Evolutionary conservation across 306 rosid genomes (phyloP), one percentile per base, ranked within the genome.

Genomic region (Astragalus glycyphyllos): DNA sequence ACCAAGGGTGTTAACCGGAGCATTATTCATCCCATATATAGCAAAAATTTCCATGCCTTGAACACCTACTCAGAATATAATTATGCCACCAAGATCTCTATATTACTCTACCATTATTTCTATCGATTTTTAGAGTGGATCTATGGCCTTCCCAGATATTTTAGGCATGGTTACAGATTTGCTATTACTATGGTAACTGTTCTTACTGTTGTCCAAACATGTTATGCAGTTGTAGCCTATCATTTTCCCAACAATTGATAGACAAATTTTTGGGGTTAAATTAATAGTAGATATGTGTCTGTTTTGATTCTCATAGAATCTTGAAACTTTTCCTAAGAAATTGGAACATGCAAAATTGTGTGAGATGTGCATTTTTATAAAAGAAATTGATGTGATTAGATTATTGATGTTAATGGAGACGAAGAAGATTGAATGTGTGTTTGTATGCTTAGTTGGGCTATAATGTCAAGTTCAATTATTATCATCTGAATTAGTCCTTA

Each of bases 91-190:
- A 14, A 29, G 2, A 8, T 31, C 6, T 17, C 5, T 53, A 41
- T n/a, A 38, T 4, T 41, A 4, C 0, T 14, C 0, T 38, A 29
- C 23, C 74, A 69, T 13, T n/a, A 7, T 37, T 26, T 45, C 1
- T 6, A 8, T n/a, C 38, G 23, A 46, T 0, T 12, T 45, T 26
- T 14, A 8, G 71, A 35, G 32, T 48, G 58, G 37, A 12, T 5
- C 17, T 38, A 37, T 11, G 9, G 5, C 6, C 3, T 56, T 8
- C 4, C 0, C 55, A 26, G 14, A 0, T 42, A 23, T 29, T 56
- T 72, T 5, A 47, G 13, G 38, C 65, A 58, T 16, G 76, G 68
- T 46, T 60, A 73, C 70, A 73, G 23, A 51, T 73, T 61, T 6
- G 63, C n/a, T 20, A 61, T 26, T 5, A 4, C 54, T 0, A 0